A percentile compares a stretch with the other conserved stretches of the same genome.
Evolutionary conservation across 257 asterid genomes (phyloP).

Genomic region (Handroanthus guayacan): DNA sequence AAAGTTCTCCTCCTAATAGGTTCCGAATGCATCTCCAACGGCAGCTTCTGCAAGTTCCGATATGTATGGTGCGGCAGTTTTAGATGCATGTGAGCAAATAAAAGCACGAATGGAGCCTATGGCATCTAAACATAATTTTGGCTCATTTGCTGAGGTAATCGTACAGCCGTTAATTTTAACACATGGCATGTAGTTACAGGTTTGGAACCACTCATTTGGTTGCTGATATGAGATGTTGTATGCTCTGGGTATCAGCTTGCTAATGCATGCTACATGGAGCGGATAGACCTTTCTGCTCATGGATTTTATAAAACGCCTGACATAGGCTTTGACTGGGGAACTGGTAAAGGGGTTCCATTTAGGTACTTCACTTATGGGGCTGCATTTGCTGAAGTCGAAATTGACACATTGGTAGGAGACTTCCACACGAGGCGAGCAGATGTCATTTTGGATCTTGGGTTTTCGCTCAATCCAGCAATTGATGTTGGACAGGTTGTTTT

Average conservation of each 20-base stretch:
- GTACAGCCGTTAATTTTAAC: not conserved
- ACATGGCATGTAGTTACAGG: not conserved
- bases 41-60: constrained; percentile 99
- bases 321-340: constrained; percentile 81
- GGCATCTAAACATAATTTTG: constrained; percentile 53
- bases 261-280: constrained; percentile 79
- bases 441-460: constrained; percentile 83
- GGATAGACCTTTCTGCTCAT: constrained; percentile 96
- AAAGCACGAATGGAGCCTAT: constrained; percentile 89
- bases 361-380: constrained; percentile 91
- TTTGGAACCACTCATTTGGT: constrained; percentile 16
- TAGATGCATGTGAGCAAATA: constrained; percentile 95
- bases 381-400: constrained; percentile 92
- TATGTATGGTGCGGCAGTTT: constrained; percentile 94
- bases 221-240: constrained; percentile 22
- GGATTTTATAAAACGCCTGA: constrained; percentile 87
- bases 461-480: constrained; percentile 91
- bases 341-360: constrained; percentile 80
- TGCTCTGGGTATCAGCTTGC: constrained; percentile 65
- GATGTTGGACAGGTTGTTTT: constrained; percentile 88
- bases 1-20: constrained; percentile 49
- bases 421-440: constrained; percentile 91
- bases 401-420: constrained; percentile 93
- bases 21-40: constrained; percentile 96
- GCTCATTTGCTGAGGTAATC: constrained; percentile 83